phyloP scores from a whole-genome alignment of 2,329 filamentous ascomycete genomes.

The Aciculosporium take region DNA sequence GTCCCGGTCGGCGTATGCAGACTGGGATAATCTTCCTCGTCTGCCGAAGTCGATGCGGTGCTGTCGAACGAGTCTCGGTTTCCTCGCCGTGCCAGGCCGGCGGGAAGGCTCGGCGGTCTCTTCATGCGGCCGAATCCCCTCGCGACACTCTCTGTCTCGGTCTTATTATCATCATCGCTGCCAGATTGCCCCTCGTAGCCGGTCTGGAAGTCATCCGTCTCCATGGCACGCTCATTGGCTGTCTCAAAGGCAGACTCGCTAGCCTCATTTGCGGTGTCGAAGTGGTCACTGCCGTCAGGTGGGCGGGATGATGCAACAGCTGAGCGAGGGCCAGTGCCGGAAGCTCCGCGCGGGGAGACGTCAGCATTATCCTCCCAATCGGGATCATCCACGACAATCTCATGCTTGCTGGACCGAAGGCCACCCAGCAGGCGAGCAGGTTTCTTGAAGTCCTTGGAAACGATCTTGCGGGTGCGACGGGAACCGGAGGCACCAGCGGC shows the following conservation, averaged over 20 bases:
- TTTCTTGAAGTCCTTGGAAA: conserved; percentile 64
- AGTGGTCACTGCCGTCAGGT: conserved; percentile 49
- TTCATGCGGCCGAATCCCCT: conserved; percentile 29
- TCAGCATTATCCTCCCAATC: conserved; percentile 73
- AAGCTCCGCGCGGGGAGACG: conserved; percentile 13
- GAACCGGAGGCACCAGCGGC: conserved; percentile 27
- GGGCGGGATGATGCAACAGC: conserved; percentile 8
- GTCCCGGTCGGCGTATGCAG: conserved; percentile 48
- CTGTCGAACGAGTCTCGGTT: conserved; percentile 63
- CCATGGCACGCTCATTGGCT: conserved; percentile 66
- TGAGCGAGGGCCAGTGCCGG: conserved; percentile 10
- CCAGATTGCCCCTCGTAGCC: conserved; percentile 67
- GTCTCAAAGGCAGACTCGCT: conserved; percentile 52
- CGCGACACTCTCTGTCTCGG: conserved; percentile 63
- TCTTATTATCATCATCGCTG: conserved; percentile 73
- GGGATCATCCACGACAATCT: conserved; percentile 64
- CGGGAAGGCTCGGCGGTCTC: conserved; percentile 27
- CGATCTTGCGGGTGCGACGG: conserved; percentile 49
- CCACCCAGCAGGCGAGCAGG: conserved; percentile 64
- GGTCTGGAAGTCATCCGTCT: conserved; percentile 91
- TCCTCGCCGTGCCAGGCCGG: conserved; percentile 24
- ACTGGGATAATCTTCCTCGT: conserved; percentile 46
- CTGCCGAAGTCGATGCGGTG: conserved; percentile 76
- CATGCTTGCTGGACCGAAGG: conserved; percentile 57
- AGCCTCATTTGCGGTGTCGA: conserved; percentile 71